Conservation (phyloP, 2,329 filamentous ascomycete species). For the Aspergillus pseudoglaucus region DNA sequence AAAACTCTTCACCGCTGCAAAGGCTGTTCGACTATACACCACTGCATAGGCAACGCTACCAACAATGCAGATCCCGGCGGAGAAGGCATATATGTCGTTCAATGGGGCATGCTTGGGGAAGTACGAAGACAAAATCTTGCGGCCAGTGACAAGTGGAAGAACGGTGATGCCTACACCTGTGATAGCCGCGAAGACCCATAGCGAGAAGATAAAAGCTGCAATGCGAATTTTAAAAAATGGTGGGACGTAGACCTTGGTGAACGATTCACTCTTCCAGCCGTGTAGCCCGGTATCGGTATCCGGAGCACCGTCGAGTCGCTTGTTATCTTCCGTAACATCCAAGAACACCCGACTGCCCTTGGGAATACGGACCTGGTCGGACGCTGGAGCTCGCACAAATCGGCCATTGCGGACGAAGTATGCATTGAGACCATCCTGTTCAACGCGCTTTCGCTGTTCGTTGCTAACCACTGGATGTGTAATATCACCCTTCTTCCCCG, state of each 20-base stretch:
- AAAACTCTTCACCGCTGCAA: constrained; percentile 17
- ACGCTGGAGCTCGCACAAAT: constrained; percentile 88
- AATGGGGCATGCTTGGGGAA: constrained; percentile 67
- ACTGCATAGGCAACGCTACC: constrained; percentile 60
- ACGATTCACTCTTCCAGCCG: constrained; percentile 54
- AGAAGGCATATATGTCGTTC: constrained; percentile 96
- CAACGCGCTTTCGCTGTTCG: constrained; percentile 21
- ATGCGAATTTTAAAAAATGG: constrained; percentile 76
- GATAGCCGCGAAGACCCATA: constrained; percentile 88
- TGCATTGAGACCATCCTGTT: constrained; percentile 37
- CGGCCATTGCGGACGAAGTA: constrained; percentile 64
- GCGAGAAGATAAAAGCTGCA: constrained; percentile 75
- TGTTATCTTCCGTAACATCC: constrained; percentile 62
- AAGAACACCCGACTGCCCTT: constrained; percentile 78
- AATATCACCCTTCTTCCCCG: constrained; percentile 33
- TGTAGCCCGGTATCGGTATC: constrained; percentile 53
- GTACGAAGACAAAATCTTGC: constrained; percentile 65
- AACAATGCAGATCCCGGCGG: constrained; percentile 76
- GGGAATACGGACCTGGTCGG: constrained; percentile 88
- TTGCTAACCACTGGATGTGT: constrained; percentile 28
- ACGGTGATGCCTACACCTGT: constrained; percentile 83
- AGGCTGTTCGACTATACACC: constrained; percentile 39
- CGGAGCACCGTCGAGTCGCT: constrained; percentile 55
- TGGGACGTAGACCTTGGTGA: constrained; percentile 71
- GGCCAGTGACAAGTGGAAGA: constrained; percentile 76